Conservation (phyloP, 2,329 filamentous ascomycete species). For the Paecilomyces sp. region DNA sequence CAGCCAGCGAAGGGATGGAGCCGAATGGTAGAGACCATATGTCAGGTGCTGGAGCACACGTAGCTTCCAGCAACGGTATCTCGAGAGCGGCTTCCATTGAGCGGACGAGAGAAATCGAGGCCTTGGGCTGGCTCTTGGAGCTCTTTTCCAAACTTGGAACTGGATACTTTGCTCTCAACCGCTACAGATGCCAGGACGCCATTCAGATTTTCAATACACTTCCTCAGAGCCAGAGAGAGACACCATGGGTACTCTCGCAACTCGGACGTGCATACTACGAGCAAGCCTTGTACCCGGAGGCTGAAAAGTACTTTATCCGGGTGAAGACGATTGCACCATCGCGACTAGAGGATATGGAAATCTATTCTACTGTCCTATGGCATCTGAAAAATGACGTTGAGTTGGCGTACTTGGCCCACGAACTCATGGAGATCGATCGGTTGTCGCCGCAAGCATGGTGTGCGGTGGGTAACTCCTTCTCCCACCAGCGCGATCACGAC, state of each 20-base stretch:
- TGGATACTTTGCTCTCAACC: slow-evolving; percentile 70
- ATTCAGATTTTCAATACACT: slow-evolving; percentile 66
- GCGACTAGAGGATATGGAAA: slow-evolving; percentile 88
- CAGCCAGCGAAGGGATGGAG: slow-evolving; percentile 50
- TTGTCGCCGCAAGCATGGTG: slow-evolving; percentile 95
- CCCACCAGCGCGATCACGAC: slow-evolving; percentile 84
- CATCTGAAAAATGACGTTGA: slow-evolving; percentile 89
- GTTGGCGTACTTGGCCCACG: slow-evolving; percentile 84
- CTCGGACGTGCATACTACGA: slow-evolving; percentile 90
- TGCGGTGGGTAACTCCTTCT: slow-evolving; percentile 89
- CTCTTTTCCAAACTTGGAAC: slow-evolving; percentile 73
- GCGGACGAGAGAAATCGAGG: slow-evolving; percentile 62
- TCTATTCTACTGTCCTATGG: slow-evolving; percentile 99
- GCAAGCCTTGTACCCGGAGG: slow-evolving; percentile 75
- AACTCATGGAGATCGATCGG: slow-evolving; percentile 78
- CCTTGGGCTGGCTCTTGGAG: slow-evolving; percentile 68
- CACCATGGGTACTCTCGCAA: slow-evolving; percentile 86
- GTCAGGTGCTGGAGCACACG: slow-evolving; percentile 25
- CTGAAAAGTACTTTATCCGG: slow-evolving; percentile 76
- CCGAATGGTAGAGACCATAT: slow-evolving; percentile 58
- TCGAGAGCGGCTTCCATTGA: slow-evolving; percentile 40
- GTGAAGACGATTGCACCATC: slow-evolving; percentile 75
- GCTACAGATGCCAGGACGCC: slow-evolving; percentile 72
- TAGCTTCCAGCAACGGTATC: slow-evolving; percentile 15
- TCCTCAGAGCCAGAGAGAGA: slow-evolving; percentile 70